Conservation (phyloP, 345 rosid genomes). For the Leavenworthia alabamica region DNA sequence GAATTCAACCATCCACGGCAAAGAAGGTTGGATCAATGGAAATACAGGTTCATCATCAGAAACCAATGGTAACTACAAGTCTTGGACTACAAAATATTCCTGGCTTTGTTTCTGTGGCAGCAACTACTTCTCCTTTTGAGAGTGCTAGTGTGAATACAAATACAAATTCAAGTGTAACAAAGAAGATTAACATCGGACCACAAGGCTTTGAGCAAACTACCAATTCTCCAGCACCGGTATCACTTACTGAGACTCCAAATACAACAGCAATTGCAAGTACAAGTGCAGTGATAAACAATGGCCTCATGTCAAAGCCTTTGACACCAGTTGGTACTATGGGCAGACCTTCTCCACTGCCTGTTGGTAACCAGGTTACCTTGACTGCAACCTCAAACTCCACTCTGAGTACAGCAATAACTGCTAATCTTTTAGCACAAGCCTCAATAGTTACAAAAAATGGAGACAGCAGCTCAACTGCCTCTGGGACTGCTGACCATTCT, state of each 20-base stretch:
- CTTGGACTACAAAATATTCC: slow-evolving; percentile 30
- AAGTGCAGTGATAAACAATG: slow-evolving; percentile 3
- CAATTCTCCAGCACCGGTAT: not conserved
- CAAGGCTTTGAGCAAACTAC: slow-evolving; percentile 1
- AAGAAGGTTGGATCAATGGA: slow-evolving; percentile 45
- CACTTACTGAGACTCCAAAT: slow-evolving; percentile 5
- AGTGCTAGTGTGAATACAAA: not conserved
- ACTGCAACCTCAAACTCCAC: slow-evolving; percentile 8
- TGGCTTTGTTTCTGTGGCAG: slow-evolving; percentile 27
- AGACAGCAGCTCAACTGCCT: not conserved
- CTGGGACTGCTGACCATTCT: slow-evolving; percentile 1
- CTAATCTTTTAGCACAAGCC: not conserved
- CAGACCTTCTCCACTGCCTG: slow-evolving; percentile 1
- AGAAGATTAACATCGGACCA: slow-evolving; percentile 5
- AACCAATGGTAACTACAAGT: slow-evolving; percentile 37
- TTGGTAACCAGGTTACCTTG: not conserved
- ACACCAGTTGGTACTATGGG: slow-evolving; percentile 9
- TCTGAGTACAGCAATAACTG: not conserved
- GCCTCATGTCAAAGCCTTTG: slow-evolving; percentile 8
- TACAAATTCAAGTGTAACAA: slow-evolving; percentile 16
- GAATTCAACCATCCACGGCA: slow-evolving; percentile 44
- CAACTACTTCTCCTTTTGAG: slow-evolving; percentile 6
- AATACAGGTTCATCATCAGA: slow-evolving; percentile 42
- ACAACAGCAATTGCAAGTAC: not conserved
- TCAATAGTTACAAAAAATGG: slow-evolving; percentile 6